Conservation (phyloP, 352 stramenopile genomes). For the Pythium phragmitis region DNA sequence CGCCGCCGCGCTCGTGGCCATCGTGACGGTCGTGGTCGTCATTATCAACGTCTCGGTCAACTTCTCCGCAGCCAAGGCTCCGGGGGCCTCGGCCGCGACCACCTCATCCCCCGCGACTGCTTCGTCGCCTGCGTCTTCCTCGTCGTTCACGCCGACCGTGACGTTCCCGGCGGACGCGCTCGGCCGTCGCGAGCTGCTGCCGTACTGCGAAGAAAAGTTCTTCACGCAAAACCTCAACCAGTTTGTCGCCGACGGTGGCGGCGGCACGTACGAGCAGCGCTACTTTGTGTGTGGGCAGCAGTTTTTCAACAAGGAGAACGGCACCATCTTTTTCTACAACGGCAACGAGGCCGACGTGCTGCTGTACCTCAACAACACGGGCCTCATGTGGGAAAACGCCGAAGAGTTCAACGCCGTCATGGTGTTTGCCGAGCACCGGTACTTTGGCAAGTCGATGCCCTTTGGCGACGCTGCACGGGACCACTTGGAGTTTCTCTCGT, state of each 20-base stretch:
- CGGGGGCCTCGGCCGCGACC: background rate
- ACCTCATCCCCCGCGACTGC: background rate
- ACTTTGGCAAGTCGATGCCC: constrained; percentile 72
- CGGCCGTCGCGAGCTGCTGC: constrained; percentile 35
- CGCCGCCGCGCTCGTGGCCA: constrained; percentile 11
- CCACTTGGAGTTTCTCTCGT: constrained; percentile 76
- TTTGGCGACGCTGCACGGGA: constrained; percentile 47
- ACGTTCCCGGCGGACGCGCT: constrained; percentile 21
- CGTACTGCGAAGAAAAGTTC: constrained; percentile 43
- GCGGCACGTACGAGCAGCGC: constrained; percentile 44
- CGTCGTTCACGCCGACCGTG: constrained; percentile 21
- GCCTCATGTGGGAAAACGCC: constrained; percentile 75
- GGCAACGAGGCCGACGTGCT: constrained; percentile 72
- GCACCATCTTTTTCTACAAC: constrained; percentile 70
- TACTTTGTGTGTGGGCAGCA: constrained; percentile 74
- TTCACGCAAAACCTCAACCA: constrained; percentile 52
- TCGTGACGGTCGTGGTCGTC: constrained; percentile 18
- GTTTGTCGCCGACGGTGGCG: constrained; percentile 31
- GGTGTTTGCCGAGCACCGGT: constrained; percentile 77
- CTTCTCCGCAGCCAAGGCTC: constrained; percentile 1
- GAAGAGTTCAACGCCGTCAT: constrained; percentile 58
- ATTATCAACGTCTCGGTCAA: constrained; percentile 18
- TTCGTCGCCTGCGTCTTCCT: background rate
- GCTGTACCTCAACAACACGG: constrained; percentile 67
- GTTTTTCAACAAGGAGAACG: constrained; percentile 39